These are phyloP conservation scores for Linum trigynum DNA, from an alignment of 345 rosid genomes.

Conservation along the genomic window DNA sequence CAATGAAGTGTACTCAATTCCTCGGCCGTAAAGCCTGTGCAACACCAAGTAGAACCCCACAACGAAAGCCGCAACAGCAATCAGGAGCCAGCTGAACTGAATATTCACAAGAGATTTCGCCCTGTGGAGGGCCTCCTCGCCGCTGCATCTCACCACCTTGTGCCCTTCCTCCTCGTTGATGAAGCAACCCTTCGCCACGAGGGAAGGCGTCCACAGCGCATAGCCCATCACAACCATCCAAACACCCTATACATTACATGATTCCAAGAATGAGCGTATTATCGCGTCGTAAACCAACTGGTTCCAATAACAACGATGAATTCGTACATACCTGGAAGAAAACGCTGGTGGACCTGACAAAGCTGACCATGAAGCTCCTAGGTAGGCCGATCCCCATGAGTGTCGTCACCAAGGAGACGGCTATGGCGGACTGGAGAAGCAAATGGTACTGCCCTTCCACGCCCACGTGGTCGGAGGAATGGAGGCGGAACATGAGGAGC, in stretches of 20 bases:
- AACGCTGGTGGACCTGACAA: slow-evolving; percentile 57
- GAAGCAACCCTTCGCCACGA: slow-evolving; percentile 57
- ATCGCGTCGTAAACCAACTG: too few species aligned
- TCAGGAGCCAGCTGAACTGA: slow-evolving; percentile 54
- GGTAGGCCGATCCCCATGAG: slow-evolving; percentile 54
- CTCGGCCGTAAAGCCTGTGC: slow-evolving; percentile 29
- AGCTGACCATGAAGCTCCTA: slow-evolving; percentile 53
- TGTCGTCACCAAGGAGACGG: slow-evolving; percentile 50
- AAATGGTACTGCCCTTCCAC: slow-evolving; percentile 81
- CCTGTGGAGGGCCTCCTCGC: slow-evolving; percentile 39
- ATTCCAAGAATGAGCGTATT: too few species aligned
- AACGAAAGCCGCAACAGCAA: slow-evolving; percentile 31
- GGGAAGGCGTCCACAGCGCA: slow-evolving; percentile 63
- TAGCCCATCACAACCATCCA: slow-evolving; percentile 73
- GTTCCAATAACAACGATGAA: too few species aligned
- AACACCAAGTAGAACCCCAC: slow-evolving; percentile 35
- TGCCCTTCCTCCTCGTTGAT: slow-evolving; percentile 58
- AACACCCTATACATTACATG: slow-evolving; percentile 28
- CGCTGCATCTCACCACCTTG: slow-evolving; percentile 51
- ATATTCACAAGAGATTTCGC: slow-evolving; percentile 76
- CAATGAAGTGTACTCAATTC: slow-evolving; percentile 34
- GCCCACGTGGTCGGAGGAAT: slow-evolving; percentile 73
- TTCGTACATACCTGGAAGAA: slow-evolving; percentile 29
- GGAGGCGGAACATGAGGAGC: slow-evolving; percentile 66
- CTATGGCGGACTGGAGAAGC: slow-evolving; percentile 46